Evolutionary conservation across 106 monocot genomes (phyloP).

Genomic region (Posidonia australis): DNA sequence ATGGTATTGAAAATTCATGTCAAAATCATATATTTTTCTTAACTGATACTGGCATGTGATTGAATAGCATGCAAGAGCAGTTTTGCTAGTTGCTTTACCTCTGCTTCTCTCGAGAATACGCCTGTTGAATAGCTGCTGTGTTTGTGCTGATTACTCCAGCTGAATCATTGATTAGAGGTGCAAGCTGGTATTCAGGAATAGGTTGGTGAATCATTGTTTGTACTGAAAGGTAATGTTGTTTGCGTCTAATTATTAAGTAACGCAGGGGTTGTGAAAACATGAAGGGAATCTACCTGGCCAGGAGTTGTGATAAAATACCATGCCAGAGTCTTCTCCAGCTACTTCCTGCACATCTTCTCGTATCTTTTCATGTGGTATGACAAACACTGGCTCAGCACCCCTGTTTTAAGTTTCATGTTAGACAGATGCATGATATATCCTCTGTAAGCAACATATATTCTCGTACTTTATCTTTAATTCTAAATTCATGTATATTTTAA

Average conservation of each 20-base stretch:
- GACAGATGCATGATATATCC: not conserved
- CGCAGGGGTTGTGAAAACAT: not conserved
- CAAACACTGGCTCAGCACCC: conserved; percentile 56
- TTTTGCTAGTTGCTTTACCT: conserved; percentile 25
- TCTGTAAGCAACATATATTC: no score
- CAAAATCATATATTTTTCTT: no score
- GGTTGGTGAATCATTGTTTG: not conserved
- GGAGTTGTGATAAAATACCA: conserved; percentile 80
- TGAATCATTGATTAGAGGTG: conserved; percentile 70
- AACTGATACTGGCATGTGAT: not conserved
- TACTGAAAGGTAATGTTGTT: no score
- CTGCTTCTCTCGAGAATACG: conserved; percentile 45
- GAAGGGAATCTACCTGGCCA: conserved; percentile 43
- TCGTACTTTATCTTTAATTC: no score
- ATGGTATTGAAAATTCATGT: no score
- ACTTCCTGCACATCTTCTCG: conserved; percentile 69
- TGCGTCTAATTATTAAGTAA: no score
- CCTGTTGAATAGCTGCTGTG: conserved; percentile 74
- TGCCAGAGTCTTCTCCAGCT: conserved; percentile 40
- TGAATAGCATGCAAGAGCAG: not conserved
- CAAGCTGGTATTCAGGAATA: conserved; percentile 58
- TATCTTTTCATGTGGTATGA: conserved; percentile 88
- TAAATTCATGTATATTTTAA: no score
- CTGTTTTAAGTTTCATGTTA: conserved; percentile 25
- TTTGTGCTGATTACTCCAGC: conserved; percentile 76